Percentiles rank a stretch among this genome's conserved stretches.
Conservation (phyloP, 2,329 filamentous ascomycete genomes). For the Sporothrix brasiliensis region DNA sequence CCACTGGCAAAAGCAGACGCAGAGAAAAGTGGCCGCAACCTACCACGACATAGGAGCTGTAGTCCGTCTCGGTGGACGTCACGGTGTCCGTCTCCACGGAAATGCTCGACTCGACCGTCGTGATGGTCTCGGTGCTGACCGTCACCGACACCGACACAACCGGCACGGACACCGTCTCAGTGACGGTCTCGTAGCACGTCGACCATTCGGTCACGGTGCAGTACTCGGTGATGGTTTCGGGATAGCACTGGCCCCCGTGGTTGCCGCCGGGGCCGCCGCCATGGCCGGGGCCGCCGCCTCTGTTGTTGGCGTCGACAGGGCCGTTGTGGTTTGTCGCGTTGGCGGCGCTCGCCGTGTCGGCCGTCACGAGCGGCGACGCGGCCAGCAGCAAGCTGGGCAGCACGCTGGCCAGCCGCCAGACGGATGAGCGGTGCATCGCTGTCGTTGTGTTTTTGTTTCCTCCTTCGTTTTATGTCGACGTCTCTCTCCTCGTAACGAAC, state of each 20-base stretch:
- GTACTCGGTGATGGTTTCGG: conserved; percentile 12
- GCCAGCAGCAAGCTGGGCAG: conserved; percentile 23
- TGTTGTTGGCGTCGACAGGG: neutral
- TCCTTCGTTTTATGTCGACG: neutral
- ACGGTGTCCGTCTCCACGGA: conserved; percentile 6
- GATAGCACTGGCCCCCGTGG: neutral
- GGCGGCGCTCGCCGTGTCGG: neutral
- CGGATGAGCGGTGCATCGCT: conserved; percentile 12
- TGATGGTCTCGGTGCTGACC: conserved; percentile 23
- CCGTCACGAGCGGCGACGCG: neutral
- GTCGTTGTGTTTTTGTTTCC: neutral
- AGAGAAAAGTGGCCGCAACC: neutral
- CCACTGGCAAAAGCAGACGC: no score
- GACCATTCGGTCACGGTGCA: conserved; percentile 29
- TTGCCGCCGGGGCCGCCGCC: neutral
- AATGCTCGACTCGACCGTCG: conserved; percentile 8
- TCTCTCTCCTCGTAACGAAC: conserved; percentile 9
- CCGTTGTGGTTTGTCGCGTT: conserved; percentile 24
- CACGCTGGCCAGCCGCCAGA: conserved; percentile 28
- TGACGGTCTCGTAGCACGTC: conserved; percentile 24
- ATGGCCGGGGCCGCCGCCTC: neutral
- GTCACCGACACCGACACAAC: conserved; percentile 21
- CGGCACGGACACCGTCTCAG: conserved; percentile 16
- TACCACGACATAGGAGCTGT: conserved; percentile 28
- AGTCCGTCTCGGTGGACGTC: conserved; percentile 11